Conservation (phyloP, 2,329 filamentous ascomycete species). For the Dothistroma septosporum region DNA sequence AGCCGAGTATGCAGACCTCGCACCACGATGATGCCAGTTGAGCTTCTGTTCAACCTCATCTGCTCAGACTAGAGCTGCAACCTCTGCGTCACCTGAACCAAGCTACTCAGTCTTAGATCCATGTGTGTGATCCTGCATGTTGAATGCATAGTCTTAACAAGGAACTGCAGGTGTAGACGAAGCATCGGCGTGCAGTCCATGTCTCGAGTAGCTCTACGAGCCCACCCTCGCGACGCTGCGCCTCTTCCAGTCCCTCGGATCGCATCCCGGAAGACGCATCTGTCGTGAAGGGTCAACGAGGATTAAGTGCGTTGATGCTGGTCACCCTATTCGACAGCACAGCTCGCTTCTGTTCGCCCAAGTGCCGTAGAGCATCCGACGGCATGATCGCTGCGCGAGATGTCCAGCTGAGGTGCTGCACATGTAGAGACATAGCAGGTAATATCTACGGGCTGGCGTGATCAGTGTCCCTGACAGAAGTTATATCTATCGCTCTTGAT, state of each 20-base stretch:
- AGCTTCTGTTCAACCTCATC: background rate
- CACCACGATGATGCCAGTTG: background rate
- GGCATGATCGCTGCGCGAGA: background rate
- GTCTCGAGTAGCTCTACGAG: background rate
- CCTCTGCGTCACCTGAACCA: background rate
- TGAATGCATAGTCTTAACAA: background rate
- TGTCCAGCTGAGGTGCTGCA: background rate
- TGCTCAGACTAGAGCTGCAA: background rate
- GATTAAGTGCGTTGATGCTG: background rate
- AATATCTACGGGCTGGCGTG: background rate
- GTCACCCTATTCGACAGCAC: background rate
- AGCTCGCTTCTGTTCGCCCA: background rate
- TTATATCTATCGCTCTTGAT: background rate
- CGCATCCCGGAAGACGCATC: background rate
- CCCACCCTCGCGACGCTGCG: background rate
- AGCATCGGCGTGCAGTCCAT: background rate
- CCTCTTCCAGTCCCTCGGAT: background rate
- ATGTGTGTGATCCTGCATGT: background rate
- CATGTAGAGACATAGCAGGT: background rate
- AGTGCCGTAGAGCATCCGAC: background rate
- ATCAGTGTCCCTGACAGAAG: background rate
- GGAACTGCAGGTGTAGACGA: background rate
- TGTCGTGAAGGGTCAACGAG: background rate
- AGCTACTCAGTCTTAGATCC: background rate
- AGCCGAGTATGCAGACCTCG: background rate